Conservation (phyloP, 371 early-diverging fungal genomes). For the Lichtheimia corymbifera region DNA sequence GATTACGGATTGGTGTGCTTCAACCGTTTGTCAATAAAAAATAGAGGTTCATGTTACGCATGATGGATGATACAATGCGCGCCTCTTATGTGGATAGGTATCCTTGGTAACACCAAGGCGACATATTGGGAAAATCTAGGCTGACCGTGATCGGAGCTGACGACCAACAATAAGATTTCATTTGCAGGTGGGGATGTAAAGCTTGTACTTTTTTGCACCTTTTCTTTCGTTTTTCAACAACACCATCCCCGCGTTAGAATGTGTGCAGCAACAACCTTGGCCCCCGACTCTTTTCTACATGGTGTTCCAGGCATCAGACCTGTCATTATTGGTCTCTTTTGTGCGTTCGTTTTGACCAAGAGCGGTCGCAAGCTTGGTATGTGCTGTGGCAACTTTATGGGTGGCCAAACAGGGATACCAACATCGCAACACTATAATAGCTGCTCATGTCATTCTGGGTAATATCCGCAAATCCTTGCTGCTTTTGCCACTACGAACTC, state of each 20-base stretch:
- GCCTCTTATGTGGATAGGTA: too few species aligned
- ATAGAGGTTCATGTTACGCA: too few species aligned
- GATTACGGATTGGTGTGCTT: conserved; percentile 11
- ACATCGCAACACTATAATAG: background rate
- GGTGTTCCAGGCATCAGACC: conserved; percentile 6
- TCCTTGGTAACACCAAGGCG: too few species aligned
- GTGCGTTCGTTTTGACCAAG: conserved; percentile 11
- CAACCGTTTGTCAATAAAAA: background rate
- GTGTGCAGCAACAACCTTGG: background rate
- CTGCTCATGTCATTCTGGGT: conserved; percentile 12
- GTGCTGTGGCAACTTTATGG: background rate
- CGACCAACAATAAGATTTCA: too few species aligned
- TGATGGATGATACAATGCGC: too few species aligned
- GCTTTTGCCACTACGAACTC: conserved; percentile 12
- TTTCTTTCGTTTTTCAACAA: too few species aligned
- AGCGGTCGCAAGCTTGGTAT: conserved; percentile 17
- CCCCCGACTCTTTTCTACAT: conserved; percentile 2
- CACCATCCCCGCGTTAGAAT: too few species aligned
- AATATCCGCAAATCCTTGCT: conserved; percentile 2
- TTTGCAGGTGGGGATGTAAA: too few species aligned
- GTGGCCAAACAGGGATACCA: background rate
- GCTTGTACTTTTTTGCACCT: too few species aligned
- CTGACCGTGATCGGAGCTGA: too few species aligned
- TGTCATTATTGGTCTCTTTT: conserved; percentile 9
- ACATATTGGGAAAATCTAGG: too few species aligned